These are phyloP conservation scores for Dipodascopsis uninucleata DNA, from an alignment of 805 yeast genomes.

Conservation along the genomic window DNA sequence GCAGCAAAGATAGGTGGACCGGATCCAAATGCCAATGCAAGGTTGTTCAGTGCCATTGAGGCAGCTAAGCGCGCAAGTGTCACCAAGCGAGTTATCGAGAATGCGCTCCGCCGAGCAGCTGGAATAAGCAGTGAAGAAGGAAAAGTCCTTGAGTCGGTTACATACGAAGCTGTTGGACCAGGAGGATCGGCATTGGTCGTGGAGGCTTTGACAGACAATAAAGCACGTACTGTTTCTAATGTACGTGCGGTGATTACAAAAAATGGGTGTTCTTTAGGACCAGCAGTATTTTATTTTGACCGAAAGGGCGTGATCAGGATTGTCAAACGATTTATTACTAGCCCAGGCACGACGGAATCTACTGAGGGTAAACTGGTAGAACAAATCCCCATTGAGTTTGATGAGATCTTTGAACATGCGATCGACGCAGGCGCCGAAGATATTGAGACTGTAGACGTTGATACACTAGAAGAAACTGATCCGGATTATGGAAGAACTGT, in stretches of 20 bases:
- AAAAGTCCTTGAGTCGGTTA: constrained; percentile 48
- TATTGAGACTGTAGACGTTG: constrained; percentile 36
- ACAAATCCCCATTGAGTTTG: constrained; percentile 46
- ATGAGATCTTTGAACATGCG: constrained; percentile 68
- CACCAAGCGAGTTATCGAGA: constrained; percentile 79
- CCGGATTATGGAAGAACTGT: constrained; percentile 29
- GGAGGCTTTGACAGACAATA: constrained; percentile 86
- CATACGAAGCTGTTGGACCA: constrained; percentile 89
- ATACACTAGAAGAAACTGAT: constrained; percentile 38
- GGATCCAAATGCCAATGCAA: constrained; percentile 58
- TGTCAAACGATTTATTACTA: constrained; percentile 41
- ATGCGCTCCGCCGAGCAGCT: constrained; percentile 79
- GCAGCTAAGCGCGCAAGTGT: constrained; percentile 73
- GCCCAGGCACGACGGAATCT: constrained; percentile 18
- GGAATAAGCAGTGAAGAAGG: constrained; percentile 52
- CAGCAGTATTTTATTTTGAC: constrained; percentile 74
- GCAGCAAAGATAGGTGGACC: constrained; percentile 70
- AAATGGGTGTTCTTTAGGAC: constrained; percentile 59
- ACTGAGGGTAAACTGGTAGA: background rate
- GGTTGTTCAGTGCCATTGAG: constrained; percentile 69
- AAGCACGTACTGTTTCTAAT: constrained; percentile 70
- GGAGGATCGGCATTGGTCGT: constrained; percentile 84
- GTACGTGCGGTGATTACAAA: constrained; percentile 74
- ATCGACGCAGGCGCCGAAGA: constrained; percentile 71
- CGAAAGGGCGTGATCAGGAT: constrained; percentile 62